Conservation (phyloP, 2,329 filamentous ascomycete species). For the Hymenoscyphus scutula region DNA sequence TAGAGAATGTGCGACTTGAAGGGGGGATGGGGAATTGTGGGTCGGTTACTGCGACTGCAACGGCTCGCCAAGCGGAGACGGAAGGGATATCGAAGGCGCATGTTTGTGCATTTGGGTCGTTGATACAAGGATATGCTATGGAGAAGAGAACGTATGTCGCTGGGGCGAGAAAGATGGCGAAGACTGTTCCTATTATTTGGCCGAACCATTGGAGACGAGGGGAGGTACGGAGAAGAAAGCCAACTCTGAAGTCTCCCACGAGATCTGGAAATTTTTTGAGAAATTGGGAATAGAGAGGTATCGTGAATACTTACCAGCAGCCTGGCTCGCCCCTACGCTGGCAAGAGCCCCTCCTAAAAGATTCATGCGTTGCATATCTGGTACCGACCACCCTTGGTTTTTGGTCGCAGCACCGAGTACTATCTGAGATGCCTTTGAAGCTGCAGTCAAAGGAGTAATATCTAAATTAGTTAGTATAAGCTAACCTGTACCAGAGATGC, state of each 20-base stretch:
- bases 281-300: background rate
- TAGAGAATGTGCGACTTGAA: constrained; percentile 53
- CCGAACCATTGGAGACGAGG: constrained; percentile 66
- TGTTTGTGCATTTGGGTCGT: constrained; percentile 42
- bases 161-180: constrained; percentile 65
- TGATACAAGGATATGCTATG: constrained; percentile 66
- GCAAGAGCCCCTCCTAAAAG: constrained; percentile 4
- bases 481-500: background rate
- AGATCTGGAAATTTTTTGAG: constrained; percentile 41
- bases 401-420: background rate
- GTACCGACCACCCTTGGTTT: constrained; percentile 3
- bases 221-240: constrained; percentile 64
- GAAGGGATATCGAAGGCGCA: constrained; percentile 63
- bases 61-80: constrained; percentile 64
- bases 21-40: constrained; percentile 53
- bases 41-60: constrained; percentile 60
- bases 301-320: background rate
- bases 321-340: constrained; percentile 2
- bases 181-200: constrained; percentile 59
- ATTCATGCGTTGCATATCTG: constrained; percentile 6
- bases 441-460: constrained; percentile 8
- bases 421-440: constrained; percentile 1
- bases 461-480: background rate
- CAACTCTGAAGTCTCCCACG: constrained; percentile 64
- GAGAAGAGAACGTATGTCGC: constrained; percentile 68